Evolutionary conservation across 176 grass and related monocot species (phyloP).

Genomic region (Eremochloa ophiuroides): DNA sequence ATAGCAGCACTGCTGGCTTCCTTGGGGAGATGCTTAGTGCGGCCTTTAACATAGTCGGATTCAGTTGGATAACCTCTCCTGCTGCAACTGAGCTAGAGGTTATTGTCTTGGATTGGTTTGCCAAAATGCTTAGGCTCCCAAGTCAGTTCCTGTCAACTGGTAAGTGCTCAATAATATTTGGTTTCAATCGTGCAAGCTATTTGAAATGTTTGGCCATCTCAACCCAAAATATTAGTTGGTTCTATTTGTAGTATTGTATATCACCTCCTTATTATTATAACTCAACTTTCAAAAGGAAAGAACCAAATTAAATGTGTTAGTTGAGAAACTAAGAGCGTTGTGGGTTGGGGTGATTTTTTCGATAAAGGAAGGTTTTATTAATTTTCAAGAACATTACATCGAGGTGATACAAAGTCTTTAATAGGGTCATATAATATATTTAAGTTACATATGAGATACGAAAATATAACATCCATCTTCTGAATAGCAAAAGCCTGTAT

Average conservation of each 20-base stretch:
- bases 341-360: too few relatives aligned
- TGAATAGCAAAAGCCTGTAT: neutral
- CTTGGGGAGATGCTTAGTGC: conserved; percentile 78
- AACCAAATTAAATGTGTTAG: neutral
- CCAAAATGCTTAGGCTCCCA: conserved; percentile 58
- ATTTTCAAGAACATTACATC: too few relatives aligned
- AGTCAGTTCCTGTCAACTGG: conserved; percentile 50
- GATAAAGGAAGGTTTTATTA: too few relatives aligned
- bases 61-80: conserved; percentile 86
- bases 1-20: conserved; percentile 77
- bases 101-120: conserved; percentile 78
- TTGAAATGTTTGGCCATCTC: conserved; percentile 5
- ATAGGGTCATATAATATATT: neutral
- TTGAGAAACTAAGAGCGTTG: neutral
- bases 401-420: too few relatives aligned
- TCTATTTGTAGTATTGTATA: neutral
- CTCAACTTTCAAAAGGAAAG: neutral
- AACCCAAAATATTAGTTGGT: neutral
- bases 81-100: conserved; percentile 70
- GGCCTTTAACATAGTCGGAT: conserved; percentile 63
- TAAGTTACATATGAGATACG: neutral
- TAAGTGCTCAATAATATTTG: conserved; percentile 12
- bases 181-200: neutral
- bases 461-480: neutral
- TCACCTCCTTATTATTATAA: neutral